Evolutionary conservation across 2,329 filamentous ascomycete genomes (phyloP).

Genomic region (Penicillium decumbens): DNA sequence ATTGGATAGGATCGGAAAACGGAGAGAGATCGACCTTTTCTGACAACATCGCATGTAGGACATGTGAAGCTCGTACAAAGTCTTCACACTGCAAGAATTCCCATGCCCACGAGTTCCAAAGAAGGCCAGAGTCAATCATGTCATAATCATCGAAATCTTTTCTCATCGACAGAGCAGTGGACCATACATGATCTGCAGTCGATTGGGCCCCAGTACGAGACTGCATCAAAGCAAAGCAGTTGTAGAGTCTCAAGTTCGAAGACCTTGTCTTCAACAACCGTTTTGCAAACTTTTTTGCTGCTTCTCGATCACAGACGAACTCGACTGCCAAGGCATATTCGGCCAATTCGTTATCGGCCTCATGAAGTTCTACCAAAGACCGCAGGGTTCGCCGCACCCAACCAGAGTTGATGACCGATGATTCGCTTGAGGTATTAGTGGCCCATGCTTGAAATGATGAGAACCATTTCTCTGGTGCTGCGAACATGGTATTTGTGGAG

Average conservation of each 20-base stretch:
- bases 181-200: constrained; percentile 61
- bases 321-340: constrained; percentile 69
- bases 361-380: constrained; percentile 48
- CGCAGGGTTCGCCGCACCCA: constrained; percentile 55
- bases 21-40: constrained; percentile 31
- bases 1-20: constrained; percentile 7
- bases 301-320: constrained; percentile 50
- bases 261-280: constrained; percentile 64
- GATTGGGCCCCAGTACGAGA: constrained; percentile 53
- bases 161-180: constrained; percentile 61
- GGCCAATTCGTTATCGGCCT: constrained; percentile 53
- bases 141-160: constrained; percentile 36
- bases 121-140: constrained; percentile 38
- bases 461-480: constrained; percentile 47
- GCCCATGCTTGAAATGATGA: constrained; percentile 35
- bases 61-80: constrained; percentile 32
- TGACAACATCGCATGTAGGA: constrained; percentile 41
- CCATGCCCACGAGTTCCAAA: constrained; percentile 65
- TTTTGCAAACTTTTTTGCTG: constrained; percentile 67
- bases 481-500: constrained; percentile 54
- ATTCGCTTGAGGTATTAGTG: constrained; percentile 19
- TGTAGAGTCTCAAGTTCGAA: constrained; percentile 65
- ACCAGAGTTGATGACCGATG: constrained; percentile 37
- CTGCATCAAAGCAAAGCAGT: constrained; percentile 73
- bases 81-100: constrained; percentile 53